Percentiles rank a stretch among this genome's conserved stretches.
These are phyloP conservation scores for Fusarium sp. DNA, from an alignment of 2,329 filamentous ascomycete genomes.

Conservation along the genomic window DNA sequence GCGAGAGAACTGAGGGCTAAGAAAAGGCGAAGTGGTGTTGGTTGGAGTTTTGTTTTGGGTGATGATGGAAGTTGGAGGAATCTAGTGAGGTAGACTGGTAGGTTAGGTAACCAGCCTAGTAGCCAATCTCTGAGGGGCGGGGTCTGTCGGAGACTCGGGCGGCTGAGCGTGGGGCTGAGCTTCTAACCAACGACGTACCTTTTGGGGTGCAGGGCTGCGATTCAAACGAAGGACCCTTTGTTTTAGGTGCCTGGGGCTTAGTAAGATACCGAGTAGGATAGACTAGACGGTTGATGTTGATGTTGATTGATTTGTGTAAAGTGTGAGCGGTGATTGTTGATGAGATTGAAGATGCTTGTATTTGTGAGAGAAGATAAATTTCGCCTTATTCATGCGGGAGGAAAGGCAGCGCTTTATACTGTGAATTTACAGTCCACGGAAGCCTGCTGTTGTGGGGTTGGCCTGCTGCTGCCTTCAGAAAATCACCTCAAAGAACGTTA, in stretches of 20 bases:
- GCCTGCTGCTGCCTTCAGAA: slow-evolving; percentile 37
- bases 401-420: slow-evolving; percentile 8
- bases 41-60: slow-evolving; percentile 25
- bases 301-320: background rate
- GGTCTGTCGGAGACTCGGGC: slow-evolving; percentile 20
- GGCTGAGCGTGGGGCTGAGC: slow-evolving; percentile 35
- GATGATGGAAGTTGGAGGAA: slow-evolving; percentile 44
- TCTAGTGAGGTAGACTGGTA: slow-evolving; percentile 27
- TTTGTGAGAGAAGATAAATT: background rate
- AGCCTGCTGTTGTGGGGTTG: slow-evolving; percentile 18
- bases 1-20: slow-evolving; percentile 1
- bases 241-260: slow-evolving; percentile 14
- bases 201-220: slow-evolving; percentile 31
- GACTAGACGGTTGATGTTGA: background rate
- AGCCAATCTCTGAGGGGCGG: slow-evolving; percentile 45
- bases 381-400: background rate
- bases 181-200: slow-evolving; percentile 34
- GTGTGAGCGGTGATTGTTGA: too few relatives aligned
- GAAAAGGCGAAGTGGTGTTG: background rate
- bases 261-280: slow-evolving; percentile 1
- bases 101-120: slow-evolving; percentile 16
- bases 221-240: slow-evolving; percentile 18
- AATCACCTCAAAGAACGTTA: slow-evolving; percentile 11
- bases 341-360: background rate
- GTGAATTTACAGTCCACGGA: background rate